Evolutionary conservation across 129 eudicot genomes (phyloP), one percentile per base, ranked within the genome.

Genomic region (Saposhnikovia divaricata): DNA sequence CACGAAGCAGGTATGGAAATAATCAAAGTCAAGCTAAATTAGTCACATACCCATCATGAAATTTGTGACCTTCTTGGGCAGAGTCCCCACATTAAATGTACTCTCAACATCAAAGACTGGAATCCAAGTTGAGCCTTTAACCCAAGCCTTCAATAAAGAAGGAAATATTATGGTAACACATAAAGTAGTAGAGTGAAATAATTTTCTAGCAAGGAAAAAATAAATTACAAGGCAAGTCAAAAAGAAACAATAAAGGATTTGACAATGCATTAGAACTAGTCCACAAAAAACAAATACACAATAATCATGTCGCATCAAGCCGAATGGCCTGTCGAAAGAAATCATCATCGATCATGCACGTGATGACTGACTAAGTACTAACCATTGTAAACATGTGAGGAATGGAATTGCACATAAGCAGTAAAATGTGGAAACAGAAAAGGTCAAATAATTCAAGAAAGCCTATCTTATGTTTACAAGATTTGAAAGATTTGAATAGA

Each of bases 71-170:
- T 90, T 95, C 83, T 84, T 87, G 47, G 99, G 86, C 77, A 95
- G 85, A 68, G 91, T 81, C 78, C 97, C 97, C 71, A 82, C 85
- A 78, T 90, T 96, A 70, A 95, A 75, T 16, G 80, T 72, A 76
- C 48, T 76, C 81, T 95, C 99, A 8, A 85, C 89, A 28, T 95
- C 93, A 86, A 95, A 95, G 78, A 95, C 89, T 6, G 97, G 99
- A 81, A 95, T 86, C 99, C 99, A 95, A 10, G 94, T 87, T 13
- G 99, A 95, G 81, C 97, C 95, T 89, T 89, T 95, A 28, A 90
- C 99, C 96, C 99, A 89, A 81, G 99, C 99, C 99, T 95, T 75
- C 86, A 87, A 78, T 71, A 78, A 78, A 82, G 43, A 31, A 76
- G 43, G 38, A 34, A 15, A 31, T 8, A 31, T 25, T 16, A 27